phyloP scores from a whole-genome alignment of 495 filamentous ascomycete species.

The Beverwykella pulmonaria region DNA sequence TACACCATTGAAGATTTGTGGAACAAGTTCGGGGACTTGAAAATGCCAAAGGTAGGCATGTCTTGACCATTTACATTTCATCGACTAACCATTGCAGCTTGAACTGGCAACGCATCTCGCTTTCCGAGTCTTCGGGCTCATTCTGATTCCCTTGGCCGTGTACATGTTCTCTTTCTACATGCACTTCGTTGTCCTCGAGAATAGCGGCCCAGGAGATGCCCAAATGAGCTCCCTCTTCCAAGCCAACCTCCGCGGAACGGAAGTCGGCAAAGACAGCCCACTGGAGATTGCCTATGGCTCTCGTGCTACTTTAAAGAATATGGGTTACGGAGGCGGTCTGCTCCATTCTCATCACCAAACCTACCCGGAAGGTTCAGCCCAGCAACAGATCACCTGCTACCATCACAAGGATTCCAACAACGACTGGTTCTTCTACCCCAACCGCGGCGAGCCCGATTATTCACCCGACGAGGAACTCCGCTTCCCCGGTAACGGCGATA shows the following conservation, averaged over 20 bases:
- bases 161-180: conserved; percentile 94
- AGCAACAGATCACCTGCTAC: conserved; percentile 98
- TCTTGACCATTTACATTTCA: neutral
- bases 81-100: conserved; percentile 50
- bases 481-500: conserved; percentile 76
- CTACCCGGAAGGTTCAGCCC: conserved; percentile 88
- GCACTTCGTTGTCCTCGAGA: conserved; percentile 90
- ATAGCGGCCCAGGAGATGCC: conserved; percentile 93
- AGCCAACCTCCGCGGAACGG: conserved; percentile 88
- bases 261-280: conserved; percentile 90
- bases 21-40: conserved; percentile 95
- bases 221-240: conserved; percentile 99
- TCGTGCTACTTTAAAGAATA: conserved; percentile 92
- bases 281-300: conserved; percentile 89
- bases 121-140: conserved; percentile 83
- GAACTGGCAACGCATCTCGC: conserved; percentile 75
- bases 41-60: conserved; percentile 74
- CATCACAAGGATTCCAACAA: conserved; percentile 99
- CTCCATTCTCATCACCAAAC: conserved; percentile 96
- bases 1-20: conserved; percentile 97
- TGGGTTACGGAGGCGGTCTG: conserved; percentile 98
- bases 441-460: conserved; percentile 73
- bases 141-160: conserved; percentile 79
- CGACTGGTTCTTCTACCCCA: conserved; percentile 99
- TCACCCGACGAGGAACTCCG: conserved; percentile 66